A percentile compares a stretch with the other conserved stretches of the same genome.
Evolutionary conservation across 257 asterid genomes (phyloP).

Genomic region (Solanum ossicruentum): DNA sequence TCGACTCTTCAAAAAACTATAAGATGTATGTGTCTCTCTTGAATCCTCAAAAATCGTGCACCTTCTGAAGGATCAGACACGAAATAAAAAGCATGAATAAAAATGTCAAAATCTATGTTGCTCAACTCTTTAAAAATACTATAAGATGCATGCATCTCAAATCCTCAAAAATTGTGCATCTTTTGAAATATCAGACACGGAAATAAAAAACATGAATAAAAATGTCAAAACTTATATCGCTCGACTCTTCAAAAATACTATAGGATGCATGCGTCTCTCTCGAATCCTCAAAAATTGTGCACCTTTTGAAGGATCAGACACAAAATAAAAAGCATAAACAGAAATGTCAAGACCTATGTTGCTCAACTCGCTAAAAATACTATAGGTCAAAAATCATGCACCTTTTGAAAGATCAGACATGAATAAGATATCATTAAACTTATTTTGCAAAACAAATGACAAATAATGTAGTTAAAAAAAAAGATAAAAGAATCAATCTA

Average conservation of each 20-base stretch:
- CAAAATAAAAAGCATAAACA: no score
- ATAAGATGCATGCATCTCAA: no score
- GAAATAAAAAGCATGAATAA: no score
- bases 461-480: no score
- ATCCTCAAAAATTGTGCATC: not conserved
- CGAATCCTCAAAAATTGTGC: not conserved
- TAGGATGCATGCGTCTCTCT: no score
- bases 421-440: no score
- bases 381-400: not conserved
- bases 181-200: not conserved
- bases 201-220: no score
- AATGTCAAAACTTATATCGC: not conserved
- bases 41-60: not conserved
- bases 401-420: not conserved
- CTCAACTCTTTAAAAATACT: not conserved
- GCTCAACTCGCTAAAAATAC: not conserved
- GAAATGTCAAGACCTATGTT: not conserved
- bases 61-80: not conserved
- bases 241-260: not conserved
- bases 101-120: not conserved
- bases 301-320: not conserved
- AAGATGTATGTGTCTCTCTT: no score
- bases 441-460: not conserved
- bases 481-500: slow-evolving; percentile 15
- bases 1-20: not conserved